phyloP scores from a whole-genome alignment of 2,329 filamentous ascomycete species.

The Knufia fluminis region DNA sequence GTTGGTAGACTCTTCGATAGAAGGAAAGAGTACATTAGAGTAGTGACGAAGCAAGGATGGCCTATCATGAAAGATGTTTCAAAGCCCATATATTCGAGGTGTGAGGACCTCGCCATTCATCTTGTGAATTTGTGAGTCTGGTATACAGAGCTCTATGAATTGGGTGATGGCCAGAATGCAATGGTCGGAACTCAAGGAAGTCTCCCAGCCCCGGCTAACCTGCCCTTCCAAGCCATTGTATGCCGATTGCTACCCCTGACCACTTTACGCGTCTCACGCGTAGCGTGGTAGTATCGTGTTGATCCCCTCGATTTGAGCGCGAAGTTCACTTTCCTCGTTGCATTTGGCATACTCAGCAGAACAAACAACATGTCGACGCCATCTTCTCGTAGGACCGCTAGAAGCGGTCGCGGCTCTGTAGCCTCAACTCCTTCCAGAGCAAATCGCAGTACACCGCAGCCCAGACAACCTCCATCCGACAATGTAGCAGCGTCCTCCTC shows the following conservation, averaged over 20 bases:
- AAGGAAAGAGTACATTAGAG: too few relatives aligned
- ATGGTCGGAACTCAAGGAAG: too few relatives aligned
- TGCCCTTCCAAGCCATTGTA: too few relatives aligned
- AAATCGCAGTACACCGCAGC: slow-evolving; percentile 24
- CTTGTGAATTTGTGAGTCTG: too few relatives aligned
- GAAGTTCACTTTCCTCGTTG: not conserved
- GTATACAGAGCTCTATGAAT: not conserved
- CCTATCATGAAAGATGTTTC: too few relatives aligned
- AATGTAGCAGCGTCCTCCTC: slow-evolving; percentile 56
- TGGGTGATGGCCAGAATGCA: too few relatives aligned
- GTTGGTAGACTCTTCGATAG: too few relatives aligned
- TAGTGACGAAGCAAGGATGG: too few relatives aligned
- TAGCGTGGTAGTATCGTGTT: slow-evolving; percentile 8
- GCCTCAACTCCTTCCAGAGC: slow-evolving; percentile 32
- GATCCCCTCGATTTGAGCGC: not conserved
- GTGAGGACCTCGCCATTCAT: too few relatives aligned
- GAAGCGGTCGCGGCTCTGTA: slow-evolving; percentile 31
- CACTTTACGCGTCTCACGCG: slow-evolving; percentile 29
- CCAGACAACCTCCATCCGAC: slow-evolving; percentile 28
- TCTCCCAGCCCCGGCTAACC: not conserved
- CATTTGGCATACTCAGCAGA: not conserved
- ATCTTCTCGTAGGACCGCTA: slow-evolving; percentile 33
- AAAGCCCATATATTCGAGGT: too few relatives aligned
- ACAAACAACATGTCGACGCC: slow-evolving; percentile 34
- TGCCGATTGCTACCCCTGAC: too few relatives aligned